Conservation (phyloP, 768 basidiomycete species). For the Suillus decipiens region DNA sequence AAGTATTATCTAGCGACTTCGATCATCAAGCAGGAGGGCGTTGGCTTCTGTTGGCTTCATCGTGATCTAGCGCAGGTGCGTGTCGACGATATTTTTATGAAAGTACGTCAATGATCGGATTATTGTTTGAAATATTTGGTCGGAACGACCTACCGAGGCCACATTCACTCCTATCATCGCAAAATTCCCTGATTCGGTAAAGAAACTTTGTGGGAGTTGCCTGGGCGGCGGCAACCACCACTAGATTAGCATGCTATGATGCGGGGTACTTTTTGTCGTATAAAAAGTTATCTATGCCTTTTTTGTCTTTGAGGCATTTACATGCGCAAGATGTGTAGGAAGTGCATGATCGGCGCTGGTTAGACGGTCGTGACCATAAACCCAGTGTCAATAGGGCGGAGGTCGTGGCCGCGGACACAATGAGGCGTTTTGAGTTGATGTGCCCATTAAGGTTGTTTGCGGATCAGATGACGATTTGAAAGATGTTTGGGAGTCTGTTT, state of each 20-base stretch:
- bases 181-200: conserved; percentile 51
- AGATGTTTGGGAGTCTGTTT: conserved; percentile 20
- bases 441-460: neutral
- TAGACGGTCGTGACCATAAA: conserved; percentile 8
- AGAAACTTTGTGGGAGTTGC: conserved; percentile 44
- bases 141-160: conserved; percentile 22
- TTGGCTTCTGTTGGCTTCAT: conserved; percentile 65
- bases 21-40: conserved; percentile 75
- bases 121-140: neutral
- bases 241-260: conserved; percentile 54
- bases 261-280: neutral
- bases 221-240: conserved; percentile 43
- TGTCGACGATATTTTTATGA: conserved; percentile 49
- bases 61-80: conserved; percentile 84
- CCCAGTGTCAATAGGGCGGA: neutral
- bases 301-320: conserved; percentile 43
- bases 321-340: conserved; percentile 23
- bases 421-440: neutral
- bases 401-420: conserved; percentile 16
- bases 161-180: neutral
- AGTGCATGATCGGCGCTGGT: conserved; percentile 5
- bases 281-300: conserved; percentile 36
- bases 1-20: conserved; percentile 78
- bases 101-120: neutral
- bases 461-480: conserved; percentile 10